These are phyloP conservation scores for Crithidia sp. DNA, from an alignment of 208 protist species.

Conservation along the genomic window DNA sequence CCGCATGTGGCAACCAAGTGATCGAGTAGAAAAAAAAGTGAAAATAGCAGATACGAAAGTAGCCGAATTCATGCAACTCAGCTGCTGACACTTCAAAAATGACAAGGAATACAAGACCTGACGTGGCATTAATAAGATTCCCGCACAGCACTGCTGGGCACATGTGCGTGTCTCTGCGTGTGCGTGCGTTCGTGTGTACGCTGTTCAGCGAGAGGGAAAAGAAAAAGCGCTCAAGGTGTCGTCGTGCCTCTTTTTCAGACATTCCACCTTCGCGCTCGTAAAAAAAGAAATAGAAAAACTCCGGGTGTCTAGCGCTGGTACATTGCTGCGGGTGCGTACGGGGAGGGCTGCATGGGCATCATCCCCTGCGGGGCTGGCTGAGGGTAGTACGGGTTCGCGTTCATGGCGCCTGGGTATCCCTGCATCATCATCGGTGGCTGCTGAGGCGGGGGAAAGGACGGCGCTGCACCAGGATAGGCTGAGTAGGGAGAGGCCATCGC, in stretches of 20 bases:
- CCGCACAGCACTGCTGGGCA: too few relatives aligned
- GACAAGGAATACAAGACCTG: too few relatives aligned
- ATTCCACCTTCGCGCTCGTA: not conserved
- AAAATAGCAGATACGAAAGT: not conserved
- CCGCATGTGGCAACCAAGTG: too few relatives aligned
- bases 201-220: too few relatives aligned
- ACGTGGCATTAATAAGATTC: too few relatives aligned
- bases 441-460: not conserved
- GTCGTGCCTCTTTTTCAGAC: not conserved
- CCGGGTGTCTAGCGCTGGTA: conserved; percentile 7
- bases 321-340: conserved; percentile 14
- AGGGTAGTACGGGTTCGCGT: conserved; percentile 5
- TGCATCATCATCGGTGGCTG: not conserved
- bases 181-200: too few relatives aligned
- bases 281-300: not conserved
- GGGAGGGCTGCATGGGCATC: conserved; percentile 11
- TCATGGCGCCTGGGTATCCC: not conserved
- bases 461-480: not conserved
- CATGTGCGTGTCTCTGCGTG: too few relatives aligned
- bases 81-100: too few relatives aligned
- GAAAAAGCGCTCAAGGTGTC: too few relatives aligned
- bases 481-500: conserved; percentile 2
- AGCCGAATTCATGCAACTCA: too few relatives aligned
- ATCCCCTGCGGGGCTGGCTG: not conserved
- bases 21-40: not conserved